Evolutionary conservation across 2,329 filamentous ascomycete genomes (phyloP).

Genomic region (Tolypocladium sp.): DNA sequence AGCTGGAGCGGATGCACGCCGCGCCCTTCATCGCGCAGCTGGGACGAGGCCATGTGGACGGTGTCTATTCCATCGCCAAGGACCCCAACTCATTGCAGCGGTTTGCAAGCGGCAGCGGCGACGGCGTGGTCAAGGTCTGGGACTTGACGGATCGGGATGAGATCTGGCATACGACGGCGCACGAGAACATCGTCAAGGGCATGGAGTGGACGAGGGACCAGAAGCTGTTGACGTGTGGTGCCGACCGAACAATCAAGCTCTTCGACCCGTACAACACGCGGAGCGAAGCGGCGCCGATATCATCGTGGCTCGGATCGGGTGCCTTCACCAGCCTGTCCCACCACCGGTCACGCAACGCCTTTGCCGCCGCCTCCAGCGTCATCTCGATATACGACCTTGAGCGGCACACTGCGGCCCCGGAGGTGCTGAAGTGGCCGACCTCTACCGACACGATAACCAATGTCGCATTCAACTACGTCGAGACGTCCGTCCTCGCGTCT

Average conservation of each 20-base stretch:
- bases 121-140: conserved; percentile 93
- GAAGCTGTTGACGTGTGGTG: conserved; percentile 78
- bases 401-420: conserved; percentile 68
- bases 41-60: conserved; percentile 85
- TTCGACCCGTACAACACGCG: conserved; percentile 79
- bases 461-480: conserved; percentile 84
- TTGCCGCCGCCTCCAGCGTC: conserved; percentile 67
- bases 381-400: conserved; percentile 88
- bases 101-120: conserved; percentile 77
- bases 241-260: conserved; percentile 79
- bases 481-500: conserved; percentile 83
- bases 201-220: conserved; percentile 81
- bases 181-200: conserved; percentile 90
- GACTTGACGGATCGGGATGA: conserved; percentile 64
- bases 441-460: conserved; percentile 83
- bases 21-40: conserved; percentile 72
- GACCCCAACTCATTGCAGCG: conserved; percentile 66
- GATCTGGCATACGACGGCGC: conserved; percentile 69
- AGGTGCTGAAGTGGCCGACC: conserved; percentile 80
- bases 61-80: conserved; percentile 69
- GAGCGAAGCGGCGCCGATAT: conserved; percentile 59
- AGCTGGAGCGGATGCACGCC: conserved; percentile 85
- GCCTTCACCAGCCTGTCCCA: conserved; percentile 80
- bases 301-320: conserved; percentile 74
- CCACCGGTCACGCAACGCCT: conserved; percentile 68